A percentile compares a stretch with the other conserved stretches of the same genome.
Conservation (phyloP, 2,329 filamentous ascomycete species). For the Sporothrix inflata region DNA sequence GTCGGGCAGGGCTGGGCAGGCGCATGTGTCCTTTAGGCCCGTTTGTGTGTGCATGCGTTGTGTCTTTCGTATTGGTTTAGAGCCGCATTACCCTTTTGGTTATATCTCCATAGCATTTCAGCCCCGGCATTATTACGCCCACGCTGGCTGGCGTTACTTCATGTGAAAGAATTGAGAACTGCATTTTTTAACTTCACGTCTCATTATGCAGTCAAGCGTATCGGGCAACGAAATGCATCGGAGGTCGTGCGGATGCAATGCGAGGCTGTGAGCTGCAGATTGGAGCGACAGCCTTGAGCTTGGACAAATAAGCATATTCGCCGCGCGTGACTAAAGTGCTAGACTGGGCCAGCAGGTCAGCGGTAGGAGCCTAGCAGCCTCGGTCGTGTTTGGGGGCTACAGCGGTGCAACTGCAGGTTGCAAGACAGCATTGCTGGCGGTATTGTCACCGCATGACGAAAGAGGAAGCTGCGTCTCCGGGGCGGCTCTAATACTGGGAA, state of each 20-base stretch:
- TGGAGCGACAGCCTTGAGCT: background rate
- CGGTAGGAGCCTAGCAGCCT: too few relatives aligned
- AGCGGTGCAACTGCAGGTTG: too few relatives aligned
- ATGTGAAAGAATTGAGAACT: background rate
- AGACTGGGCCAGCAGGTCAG: background rate
- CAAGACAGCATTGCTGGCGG: background rate
- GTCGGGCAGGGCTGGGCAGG: too few relatives aligned
- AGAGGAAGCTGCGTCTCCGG: slow-evolving; percentile 6
- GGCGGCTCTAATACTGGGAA: background rate
- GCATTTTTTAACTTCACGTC: background rate
- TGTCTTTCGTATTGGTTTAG: background rate
- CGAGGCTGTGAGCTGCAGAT: slow-evolving; percentile 12
- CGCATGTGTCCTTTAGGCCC: background rate
- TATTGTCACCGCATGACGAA: slow-evolving; percentile 11
- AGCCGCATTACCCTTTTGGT: background rate
- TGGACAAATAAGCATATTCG: background rate
- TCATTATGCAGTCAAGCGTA: background rate
- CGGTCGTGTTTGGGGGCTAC: too few relatives aligned
- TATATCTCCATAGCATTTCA: background rate
- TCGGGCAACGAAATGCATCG: background rate
- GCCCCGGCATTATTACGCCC: background rate
- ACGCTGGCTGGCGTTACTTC: background rate
- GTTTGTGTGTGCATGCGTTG: background rate
- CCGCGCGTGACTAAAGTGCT: background rate
- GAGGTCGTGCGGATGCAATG: background rate